phyloP scores from a whole-genome alignment of 441 rosid species.

The Erysimum cheiri region DNA sequence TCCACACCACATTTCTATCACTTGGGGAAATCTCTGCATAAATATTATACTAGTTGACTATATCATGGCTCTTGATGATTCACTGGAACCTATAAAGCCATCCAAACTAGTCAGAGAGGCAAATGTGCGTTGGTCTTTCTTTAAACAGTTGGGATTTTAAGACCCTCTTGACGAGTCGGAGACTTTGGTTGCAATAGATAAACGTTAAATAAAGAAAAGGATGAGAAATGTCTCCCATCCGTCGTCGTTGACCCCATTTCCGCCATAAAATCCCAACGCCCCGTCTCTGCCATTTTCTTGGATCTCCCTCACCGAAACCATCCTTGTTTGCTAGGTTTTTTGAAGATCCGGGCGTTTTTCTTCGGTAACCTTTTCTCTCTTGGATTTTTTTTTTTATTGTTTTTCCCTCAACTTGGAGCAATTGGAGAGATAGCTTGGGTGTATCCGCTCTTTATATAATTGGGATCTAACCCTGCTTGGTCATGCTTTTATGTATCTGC shows the following conservation, averaged over 20 bases:
- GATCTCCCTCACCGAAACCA: slow-evolving; percentile 19
- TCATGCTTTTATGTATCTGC: slow-evolving; percentile 21
- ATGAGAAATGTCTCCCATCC: neutral
- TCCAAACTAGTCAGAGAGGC: neutral
- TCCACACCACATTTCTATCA: neutral
- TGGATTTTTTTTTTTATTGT: neutral
- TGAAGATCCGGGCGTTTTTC: slow-evolving; percentile 16
- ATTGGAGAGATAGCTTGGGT: slow-evolving; percentile 6
- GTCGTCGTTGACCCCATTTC: slow-evolving; percentile 34
- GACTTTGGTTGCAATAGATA: slow-evolving; percentile 12
- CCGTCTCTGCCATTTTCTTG: slow-evolving; percentile 14
- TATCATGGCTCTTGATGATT: neutral
- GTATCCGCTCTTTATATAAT: neutral
- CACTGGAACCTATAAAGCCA: neutral
- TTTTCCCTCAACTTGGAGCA: neutral
- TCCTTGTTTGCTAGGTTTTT: slow-evolving; percentile 1
- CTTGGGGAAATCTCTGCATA: neutral
- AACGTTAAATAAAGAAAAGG: neutral
- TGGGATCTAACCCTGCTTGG: slow-evolving; percentile 13
- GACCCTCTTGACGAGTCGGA: slow-evolving; percentile 9
- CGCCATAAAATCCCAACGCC: slow-evolving; percentile 14
- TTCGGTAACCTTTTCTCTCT: slow-evolving; percentile 1
- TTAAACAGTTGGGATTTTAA: neutral
- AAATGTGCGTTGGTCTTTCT: neutral
- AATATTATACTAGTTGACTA: neutral